Evolutionary conservation across 179 eudicot genomes (phyloP), one percentile per base, ranked within the genome.

Genomic region (Pouteria campechiana): DNA sequence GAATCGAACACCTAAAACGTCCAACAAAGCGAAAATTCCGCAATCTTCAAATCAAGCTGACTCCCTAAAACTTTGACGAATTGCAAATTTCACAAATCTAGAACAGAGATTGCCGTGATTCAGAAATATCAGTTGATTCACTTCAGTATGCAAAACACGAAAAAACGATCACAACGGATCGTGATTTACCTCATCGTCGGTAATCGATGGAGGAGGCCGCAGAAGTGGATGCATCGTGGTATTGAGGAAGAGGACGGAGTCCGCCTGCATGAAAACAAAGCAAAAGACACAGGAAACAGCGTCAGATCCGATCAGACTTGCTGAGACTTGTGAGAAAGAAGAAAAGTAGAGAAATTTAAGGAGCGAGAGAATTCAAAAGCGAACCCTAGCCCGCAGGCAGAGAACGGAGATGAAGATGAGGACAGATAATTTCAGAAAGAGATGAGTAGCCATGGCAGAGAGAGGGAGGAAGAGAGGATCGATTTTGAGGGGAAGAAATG

Each of bases 171-270:
- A 33, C 21, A 10, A 6, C 9, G 0, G 17, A 27, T 12, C 20
- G 25, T 22, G 6, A 21, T 24, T 34, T 44, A 74, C 78, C 65
- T 47, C 25, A 17, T 41, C 18, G 21, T 17, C 32, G 38, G 55
- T 57, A 33, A 55, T 67, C 0, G 70, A 50, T 24, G 63, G 16
- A 37, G 21, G 36, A 41, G 58, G 46, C 10, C 74, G 81, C 50
- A 83, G 53, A 48, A 70, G 77, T 1, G 39, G 73, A 41, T 70
- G 73, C 46, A 50, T 33, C 12, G 69, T 43, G 27, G 75, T 68
- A 41, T 83, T 89, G 29, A 83, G 62, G 65, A 83, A 83, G 48
- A 70, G 41, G 18, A 76, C 79, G n/a, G 94, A 73, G 17, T 75
- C 74, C 30, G 51, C 37, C 72, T 20, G 57, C 76, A 79, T 75